A percentile compares a stretch with the other conserved stretches of the same genome.
Evolutionary conservation across 805 yeast species (phyloP).

Genomic region (Deakozyma indianensis): DNA sequence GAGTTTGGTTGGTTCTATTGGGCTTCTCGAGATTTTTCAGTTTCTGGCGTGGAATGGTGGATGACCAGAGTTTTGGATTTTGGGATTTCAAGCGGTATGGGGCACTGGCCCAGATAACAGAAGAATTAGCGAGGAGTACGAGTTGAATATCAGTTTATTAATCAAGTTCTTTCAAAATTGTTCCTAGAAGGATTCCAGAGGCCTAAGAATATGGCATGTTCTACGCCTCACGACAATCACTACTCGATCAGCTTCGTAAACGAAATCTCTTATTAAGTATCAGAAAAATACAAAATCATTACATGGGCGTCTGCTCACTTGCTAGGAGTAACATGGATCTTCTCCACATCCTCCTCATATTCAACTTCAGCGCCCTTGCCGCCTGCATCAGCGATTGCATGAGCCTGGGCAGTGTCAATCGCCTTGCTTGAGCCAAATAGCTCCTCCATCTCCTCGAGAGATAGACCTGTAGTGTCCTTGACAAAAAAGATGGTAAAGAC

Average conservation of each 20-base stretch:
- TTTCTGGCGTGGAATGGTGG: not conserved
- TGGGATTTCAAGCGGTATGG: too few relatives aligned
- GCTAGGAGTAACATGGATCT: too few relatives aligned
- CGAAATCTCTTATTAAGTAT: too few relatives aligned
- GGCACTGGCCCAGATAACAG: not conserved
- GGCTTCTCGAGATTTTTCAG: not conserved
- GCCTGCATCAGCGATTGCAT: not conserved
- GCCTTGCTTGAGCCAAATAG: conserved; percentile 22
- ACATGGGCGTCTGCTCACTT: too few relatives aligned
- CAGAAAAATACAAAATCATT: too few relatives aligned
- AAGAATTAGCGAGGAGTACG: too few relatives aligned
- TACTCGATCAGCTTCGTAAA: too few relatives aligned
- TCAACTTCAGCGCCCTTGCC: not conserved
- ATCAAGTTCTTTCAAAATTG: too few relatives aligned
- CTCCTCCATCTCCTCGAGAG: conserved; percentile 66
- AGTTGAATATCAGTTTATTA: too few relatives aligned
- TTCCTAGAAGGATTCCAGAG: too few relatives aligned
- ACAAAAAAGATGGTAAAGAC: conserved; percentile 51
- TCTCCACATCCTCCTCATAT: not conserved
- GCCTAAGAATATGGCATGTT: too few relatives aligned
- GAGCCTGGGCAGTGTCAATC: conserved; percentile 5
- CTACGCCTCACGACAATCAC: too few relatives aligned
- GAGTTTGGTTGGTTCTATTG: not conserved
- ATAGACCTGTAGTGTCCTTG: conserved; percentile 62
- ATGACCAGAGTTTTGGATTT: not conserved